Evolutionary conservation across 2,329 filamentous ascomycete genomes (phyloP), one percentile per base, ranked within the genome.

Genomic region (Cytospora schulzeri): DNA sequence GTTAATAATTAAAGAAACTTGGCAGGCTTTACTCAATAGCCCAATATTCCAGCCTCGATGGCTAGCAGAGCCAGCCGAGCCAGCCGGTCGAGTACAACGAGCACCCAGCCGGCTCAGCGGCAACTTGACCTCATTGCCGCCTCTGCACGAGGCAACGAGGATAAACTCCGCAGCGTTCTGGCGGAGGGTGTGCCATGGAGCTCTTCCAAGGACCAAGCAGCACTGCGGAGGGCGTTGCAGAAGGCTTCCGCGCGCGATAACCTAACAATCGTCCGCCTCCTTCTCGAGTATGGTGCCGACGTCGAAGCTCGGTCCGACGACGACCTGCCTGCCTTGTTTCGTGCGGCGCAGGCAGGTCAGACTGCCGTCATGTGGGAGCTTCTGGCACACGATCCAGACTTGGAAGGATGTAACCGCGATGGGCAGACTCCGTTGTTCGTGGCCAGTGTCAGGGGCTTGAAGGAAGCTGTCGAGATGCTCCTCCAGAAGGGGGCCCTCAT

Each of bases 101-200:
- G 75, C 71, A 78, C 73, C 60, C 71, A 75, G 48, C 75, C 74
- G 24, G 76, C 78, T 28, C 72, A 70, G 65, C 75, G 75, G 63
- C 76, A 78, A 58, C 71, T 76, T 29, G 72, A 75, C 26, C 70
- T 79, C 45, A 76, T 77, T 53, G 73, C 74, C n/a, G 77, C 77
- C 51, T 73, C 76, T 0, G 74, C 74, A 0, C 75, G 76, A 65
- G 76, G 73, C 24, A 78, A 78, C 67, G 76, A 79, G 60, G 70
- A 70, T 3, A 72, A 73, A 19, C 71, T 79, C 2, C 74, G 75
- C 64, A 73, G 75, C 55, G 74, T 78, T 28, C 69, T 79, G 8
- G 69, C 68, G 52, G 77, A 78, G 45, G 72, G 77, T 1, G 29
- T 61, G 38, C 67, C 71, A n/a, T 79, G 77, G 77, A 71, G 68